phyloP scores from a whole-genome alignment of 306 rosid species.

The Vachellia pachyceras region DNA sequence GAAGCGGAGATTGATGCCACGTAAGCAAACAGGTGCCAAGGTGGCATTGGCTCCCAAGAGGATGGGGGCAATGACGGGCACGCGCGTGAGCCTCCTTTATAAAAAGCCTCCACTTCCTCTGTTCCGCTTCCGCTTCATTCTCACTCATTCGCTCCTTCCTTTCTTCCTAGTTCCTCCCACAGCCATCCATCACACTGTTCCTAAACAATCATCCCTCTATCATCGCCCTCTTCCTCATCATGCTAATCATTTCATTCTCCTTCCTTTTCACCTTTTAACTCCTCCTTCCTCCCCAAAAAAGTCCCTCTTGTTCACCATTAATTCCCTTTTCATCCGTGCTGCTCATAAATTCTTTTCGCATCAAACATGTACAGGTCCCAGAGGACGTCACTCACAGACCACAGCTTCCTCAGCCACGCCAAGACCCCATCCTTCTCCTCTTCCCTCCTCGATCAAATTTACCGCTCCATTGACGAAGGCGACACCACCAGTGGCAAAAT shows the following conservation, averaged over 20 bases:
- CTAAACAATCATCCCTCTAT: slow-evolving; percentile 32
- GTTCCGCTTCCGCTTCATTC: slow-evolving; percentile 14
- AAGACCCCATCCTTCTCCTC: slow-evolving; percentile 83
- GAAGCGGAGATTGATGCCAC: slow-evolving; percentile 42
- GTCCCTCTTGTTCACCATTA: slow-evolving; percentile 35
- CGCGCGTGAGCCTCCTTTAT: slow-evolving; percentile 64
- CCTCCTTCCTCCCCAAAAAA: slow-evolving; percentile 26
- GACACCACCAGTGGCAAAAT: slow-evolving; percentile 42
- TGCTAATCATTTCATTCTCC: slow-evolving; percentile 31
- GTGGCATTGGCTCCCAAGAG: slow-evolving; percentile 51
- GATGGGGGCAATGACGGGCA: slow-evolving; percentile 41
- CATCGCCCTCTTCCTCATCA: not conserved
- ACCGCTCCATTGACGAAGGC: slow-evolving; percentile 80
- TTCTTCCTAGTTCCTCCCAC: slow-evolving; percentile 36
- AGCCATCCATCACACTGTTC: slow-evolving; percentile 50
- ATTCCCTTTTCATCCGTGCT: slow-evolving; percentile 30
- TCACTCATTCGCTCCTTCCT: not conserved
- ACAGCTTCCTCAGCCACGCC: slow-evolving; percentile 22
- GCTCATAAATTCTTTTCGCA: not conserved
- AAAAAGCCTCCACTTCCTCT: slow-evolving; percentile 37
- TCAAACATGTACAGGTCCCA: slow-evolving; percentile 52
- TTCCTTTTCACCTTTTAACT: slow-evolving; percentile 3
- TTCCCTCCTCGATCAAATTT: slow-evolving; percentile 72
- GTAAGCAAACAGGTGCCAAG: slow-evolving; percentile 45
- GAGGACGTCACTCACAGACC: slow-evolving; percentile 38